These are phyloP conservation scores for Aspergillus clavatus DNA, from an alignment of 2,329 filamentous ascomycete species.

Conservation along the genomic window DNA sequence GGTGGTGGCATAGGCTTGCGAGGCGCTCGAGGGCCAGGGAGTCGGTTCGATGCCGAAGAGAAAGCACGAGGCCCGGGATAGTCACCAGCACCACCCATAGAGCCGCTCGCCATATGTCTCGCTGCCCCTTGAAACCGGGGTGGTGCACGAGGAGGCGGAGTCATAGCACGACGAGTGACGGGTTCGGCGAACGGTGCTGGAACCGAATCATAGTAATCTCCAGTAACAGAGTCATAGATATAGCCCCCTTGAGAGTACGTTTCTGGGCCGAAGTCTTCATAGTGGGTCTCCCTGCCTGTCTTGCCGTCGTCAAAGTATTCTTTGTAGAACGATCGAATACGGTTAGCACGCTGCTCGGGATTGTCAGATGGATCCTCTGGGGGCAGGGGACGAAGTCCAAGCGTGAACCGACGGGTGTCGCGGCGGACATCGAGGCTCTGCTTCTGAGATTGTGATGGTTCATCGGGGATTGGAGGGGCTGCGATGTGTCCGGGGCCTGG, in stretches of 20 bases:
- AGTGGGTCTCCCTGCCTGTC: constrained; percentile 52
- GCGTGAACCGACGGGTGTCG: constrained; percentile 50
- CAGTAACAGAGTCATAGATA: constrained; percentile 50
- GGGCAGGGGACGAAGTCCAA: constrained; percentile 75
- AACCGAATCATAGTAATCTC: constrained; percentile 29
- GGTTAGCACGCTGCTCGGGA: constrained; percentile 88
- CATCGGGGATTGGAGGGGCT: constrained; percentile 22
- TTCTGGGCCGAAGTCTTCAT: constrained; percentile 69
- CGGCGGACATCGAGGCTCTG: constrained; percentile 27
- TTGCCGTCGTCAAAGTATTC: constrained; percentile 94
- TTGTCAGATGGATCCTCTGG: constrained; percentile 84
- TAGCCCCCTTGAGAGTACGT: constrained; percentile 60
- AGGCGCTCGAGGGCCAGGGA: constrained; percentile 42
- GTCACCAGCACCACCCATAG: constrained; percentile 33
- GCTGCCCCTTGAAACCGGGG: constrained; percentile 49
- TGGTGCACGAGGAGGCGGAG: constrained; percentile 71
- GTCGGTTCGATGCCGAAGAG: constrained; percentile 56
- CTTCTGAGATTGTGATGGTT: constrained; percentile 20
- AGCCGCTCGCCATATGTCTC: constrained; percentile 45
- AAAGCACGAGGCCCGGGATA: constrained; percentile 54
- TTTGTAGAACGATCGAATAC: constrained; percentile 98
- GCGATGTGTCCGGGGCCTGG: constrained; percentile 10
- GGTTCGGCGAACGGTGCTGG: constrained; percentile 72
- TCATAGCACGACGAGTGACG: constrained; percentile 87
- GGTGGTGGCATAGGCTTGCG: constrained; percentile 67